Base-by-base conservation (phyloP, 805 yeast genomes). In the Lipomyces orientalis region DNA sequence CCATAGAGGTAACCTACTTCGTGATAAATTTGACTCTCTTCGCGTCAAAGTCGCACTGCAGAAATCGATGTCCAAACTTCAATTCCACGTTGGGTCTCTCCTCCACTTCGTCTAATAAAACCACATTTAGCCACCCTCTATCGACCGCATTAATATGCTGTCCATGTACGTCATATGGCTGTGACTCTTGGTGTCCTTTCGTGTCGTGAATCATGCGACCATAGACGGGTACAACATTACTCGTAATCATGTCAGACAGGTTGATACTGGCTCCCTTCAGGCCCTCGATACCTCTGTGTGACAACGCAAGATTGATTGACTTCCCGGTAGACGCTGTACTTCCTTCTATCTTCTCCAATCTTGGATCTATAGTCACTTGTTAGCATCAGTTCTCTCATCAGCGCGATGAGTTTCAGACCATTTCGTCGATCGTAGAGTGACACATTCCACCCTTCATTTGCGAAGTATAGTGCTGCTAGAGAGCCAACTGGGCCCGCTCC, bases 401-500 rank as follows among this genome's bases (percentile, higher is more conserved):
- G 49, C 5, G 43, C 12, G 10, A n/a, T 19, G 16, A 8, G 7
- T 8, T 91, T 79, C 19, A 93, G 91, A 76, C 93, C 97, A 0
- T 79, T 76, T 58, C 97, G 83, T 52, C 86, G 79, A 71, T 93
- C 98, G 71, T 85, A 90, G 3, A 93, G 75, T 0, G 88, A 83
- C 25, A 93, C 98, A 0, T 84, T 67, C 77, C 85, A 89, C 10
- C 97, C 97, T 64, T 86, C 83, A 64, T 87, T 82, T 2, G 88
- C 86, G 51, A 93, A 84, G 0, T 94, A 95, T n/a, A 93, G 77
- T 0, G 97, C 95, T 0, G 93, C 85, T 4, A 92, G 81, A 63
- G 95, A 85, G 0, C 98, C 98, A 1, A 93, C 98, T 5, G 91
- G 85, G 0, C 98, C 98, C 0, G 95, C 97, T 1, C 98, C 98